Evolutionary conservation across 768 basidiomycete genomes (phyloP), one percentile per base, ranked within the genome.

Genomic region (Kwoniella mangroviensis): DNA sequence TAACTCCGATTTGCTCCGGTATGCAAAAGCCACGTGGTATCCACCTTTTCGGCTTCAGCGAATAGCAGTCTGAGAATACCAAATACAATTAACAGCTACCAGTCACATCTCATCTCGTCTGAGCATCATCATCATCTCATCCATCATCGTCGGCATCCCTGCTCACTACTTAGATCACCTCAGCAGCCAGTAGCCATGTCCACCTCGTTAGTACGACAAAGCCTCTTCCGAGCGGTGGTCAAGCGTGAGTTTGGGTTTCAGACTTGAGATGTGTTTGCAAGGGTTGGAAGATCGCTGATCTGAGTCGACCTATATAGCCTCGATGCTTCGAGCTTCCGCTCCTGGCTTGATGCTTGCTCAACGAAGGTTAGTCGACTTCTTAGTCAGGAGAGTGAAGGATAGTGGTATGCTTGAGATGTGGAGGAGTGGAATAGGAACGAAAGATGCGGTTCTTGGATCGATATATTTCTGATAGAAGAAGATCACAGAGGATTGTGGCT

Each of bases 261-360:
- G 11, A 22, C n/a, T 19, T 17, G 62, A 1, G 40, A 34, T 28
- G 45, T 11, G 1, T 51, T 45, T 34, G 49, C 10, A 40, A 15
- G 24, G 62, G 10, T 28, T 49, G 22, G 28, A 26, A 45, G 43
- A 60, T 41, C 11, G 58, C 58, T 60, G 58, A 60, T 22, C 17
- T 15, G 34, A n/a, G 12, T 43, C 21, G 17, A 60, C 17, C 12
- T 40, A 1, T 3, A 34, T 56, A 73, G 74, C 72, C 24, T 72
- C 74, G 42, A 70, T 65, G 49, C 73, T 77, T 42, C 65, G 75
- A 34, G 54, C 69, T 22, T 72, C 73, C 13, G 63, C 63, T 15
- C 73, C 75, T 17, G 69, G 73, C n/a, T 43, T 74, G 26, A 56
- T 73, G 54, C 72, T 73, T 17, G 67, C 73, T 40, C 75, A 74